Evolutionary conservation across 805 yeast species (phyloP).

Genomic region (Saturnispora hagleri): DNA sequence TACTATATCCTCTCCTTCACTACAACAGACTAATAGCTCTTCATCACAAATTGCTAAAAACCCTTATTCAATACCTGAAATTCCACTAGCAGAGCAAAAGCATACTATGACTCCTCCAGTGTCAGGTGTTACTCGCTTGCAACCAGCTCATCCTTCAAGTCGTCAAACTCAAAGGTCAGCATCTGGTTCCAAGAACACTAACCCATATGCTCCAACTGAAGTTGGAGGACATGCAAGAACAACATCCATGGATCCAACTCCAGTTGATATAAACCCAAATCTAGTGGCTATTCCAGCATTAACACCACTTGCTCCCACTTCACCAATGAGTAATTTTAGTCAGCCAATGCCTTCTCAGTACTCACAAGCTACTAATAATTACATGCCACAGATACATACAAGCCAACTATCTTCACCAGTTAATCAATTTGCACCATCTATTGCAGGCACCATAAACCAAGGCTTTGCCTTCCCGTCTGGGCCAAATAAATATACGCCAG

Average conservation of each 20-base stretch:
- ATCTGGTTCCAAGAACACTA: slow-evolving; percentile 9
- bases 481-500: slow-evolving; percentile 3
- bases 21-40: slow-evolving; percentile 7
- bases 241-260: slow-evolving; percentile 15
- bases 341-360: not conserved
- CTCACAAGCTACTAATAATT: not conserved
- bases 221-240: slow-evolving; percentile 26
- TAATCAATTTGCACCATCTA: not conserved
- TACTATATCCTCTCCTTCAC: not conserved
- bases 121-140: not conserved
- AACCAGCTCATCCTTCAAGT: not conserved
- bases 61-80: slow-evolving; percentile 23
- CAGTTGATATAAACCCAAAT: slow-evolving; percentile 19
- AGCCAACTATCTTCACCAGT: not conserved
- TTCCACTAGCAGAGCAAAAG: not conserved
- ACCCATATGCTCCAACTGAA: slow-evolving; percentile 27
- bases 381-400: not conserved
- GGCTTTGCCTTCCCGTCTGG: slow-evolving; percentile 1
- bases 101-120: not conserved
- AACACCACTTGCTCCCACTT: slow-evolving; percentile 11
- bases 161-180: not conserved
- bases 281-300: slow-evolving; percentile 24
- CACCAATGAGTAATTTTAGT: not conserved
- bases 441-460: not conserved
- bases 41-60: slow-evolving; percentile 13